These are phyloP conservation scores for Hericium erinaceus DNA, from an alignment of 768 basidiomycete genomes.

Conservation along the genomic window DNA sequence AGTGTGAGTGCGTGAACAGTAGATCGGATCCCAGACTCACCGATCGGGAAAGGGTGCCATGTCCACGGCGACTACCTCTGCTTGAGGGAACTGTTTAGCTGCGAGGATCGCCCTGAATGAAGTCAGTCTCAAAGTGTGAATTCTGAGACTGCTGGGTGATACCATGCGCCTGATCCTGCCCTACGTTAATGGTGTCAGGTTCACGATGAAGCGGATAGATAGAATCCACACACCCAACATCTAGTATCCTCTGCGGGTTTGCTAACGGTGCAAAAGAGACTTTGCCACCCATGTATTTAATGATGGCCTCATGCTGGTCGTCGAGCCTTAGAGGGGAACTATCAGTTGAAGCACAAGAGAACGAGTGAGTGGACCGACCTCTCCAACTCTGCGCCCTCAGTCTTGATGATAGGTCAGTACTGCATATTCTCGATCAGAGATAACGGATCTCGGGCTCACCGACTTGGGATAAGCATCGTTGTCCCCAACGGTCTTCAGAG, in stretches of 20 bases:
- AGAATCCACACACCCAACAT: constrained; percentile 12
- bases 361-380: neutral
- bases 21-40: constrained; percentile 1
- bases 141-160: neutral
- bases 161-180: constrained; percentile 8
- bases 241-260: constrained; percentile 16
- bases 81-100: constrained; percentile 8
- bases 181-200: neutral
- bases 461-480: neutral
- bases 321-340: constrained; percentile 13
- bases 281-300: constrained; percentile 11
- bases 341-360: neutral
- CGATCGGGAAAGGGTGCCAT: constrained; percentile 12
- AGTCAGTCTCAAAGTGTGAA: too few species aligned
- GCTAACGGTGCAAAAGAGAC: constrained; percentile 11
- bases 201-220: too few species aligned
- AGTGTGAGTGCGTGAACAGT: too few species aligned
- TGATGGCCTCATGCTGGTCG: constrained; percentile 17
- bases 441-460: neutral
- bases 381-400: neutral
- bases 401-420: neutral
- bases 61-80: constrained; percentile 16
- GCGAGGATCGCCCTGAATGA: constrained; percentile 18
- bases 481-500: neutral
- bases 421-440: neutral